Percentiles rank a stretch among this genome's conserved stretches.
phyloP scores from a whole-genome alignment of 805 yeast species.

The Candida awuae region DNA sequence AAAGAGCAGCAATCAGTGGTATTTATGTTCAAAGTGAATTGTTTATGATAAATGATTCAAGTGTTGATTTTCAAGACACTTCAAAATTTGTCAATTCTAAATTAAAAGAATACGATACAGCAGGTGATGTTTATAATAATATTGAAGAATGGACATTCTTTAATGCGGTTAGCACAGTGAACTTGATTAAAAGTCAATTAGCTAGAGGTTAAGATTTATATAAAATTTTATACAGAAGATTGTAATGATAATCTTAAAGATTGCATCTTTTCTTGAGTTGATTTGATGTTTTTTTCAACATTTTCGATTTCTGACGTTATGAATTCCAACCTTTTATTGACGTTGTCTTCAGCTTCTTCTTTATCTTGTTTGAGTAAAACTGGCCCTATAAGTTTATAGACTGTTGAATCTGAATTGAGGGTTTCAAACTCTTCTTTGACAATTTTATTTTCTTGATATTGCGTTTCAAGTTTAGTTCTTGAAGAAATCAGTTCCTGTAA shows the following conservation, averaged over 20 bases:
- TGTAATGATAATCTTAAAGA: conserved; percentile 41
- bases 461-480: conserved; percentile 87
- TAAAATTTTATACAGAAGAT: neutral
- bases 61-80: conserved; percentile 49
- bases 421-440: conserved; percentile 72
- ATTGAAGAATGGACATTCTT: conserved; percentile 73
- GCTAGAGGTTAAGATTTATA: conserved; percentile 41
- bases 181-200: conserved; percentile 63
- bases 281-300: conserved; percentile 63
- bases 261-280: conserved; percentile 49
- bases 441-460: conserved; percentile 85
- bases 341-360: conserved; percentile 74
- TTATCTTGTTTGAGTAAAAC: conserved; percentile 85
- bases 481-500: conserved; percentile 49
- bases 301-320: conserved; percentile 70
- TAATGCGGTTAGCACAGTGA: conserved; percentile 53
- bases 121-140: conserved; percentile 55
- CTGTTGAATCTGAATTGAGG: conserved; percentile 55
- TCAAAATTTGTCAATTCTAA: conserved; percentile 54
- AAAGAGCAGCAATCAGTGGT: conserved; percentile 61
- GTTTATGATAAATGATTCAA: conserved; percentile 70
- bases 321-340: conserved; percentile 82
- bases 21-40: conserved; percentile 70
- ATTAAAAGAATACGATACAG: conserved; percentile 41
- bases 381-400: conserved; percentile 88